Percentiles rank a stretch among this genome's conserved stretches.
phyloP scores from a whole-genome alignment of 306 rosid species.

The Gleditsia sinensis region DNA sequence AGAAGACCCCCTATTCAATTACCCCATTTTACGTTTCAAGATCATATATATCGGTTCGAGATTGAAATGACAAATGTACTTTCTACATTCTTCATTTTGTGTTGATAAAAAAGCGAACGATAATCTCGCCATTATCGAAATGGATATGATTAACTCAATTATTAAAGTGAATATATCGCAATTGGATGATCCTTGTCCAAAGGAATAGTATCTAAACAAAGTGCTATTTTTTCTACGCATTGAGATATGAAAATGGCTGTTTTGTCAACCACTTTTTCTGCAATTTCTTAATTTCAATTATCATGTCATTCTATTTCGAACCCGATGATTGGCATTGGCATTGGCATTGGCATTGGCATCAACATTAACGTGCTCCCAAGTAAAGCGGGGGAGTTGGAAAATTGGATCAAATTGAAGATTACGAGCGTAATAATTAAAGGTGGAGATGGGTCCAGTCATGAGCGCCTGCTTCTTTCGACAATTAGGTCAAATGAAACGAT shows the following conservation, averaged over 20 bases:
- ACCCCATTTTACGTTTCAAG: too few relatives aligned
- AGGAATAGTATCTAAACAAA: background rate
- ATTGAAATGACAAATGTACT: background rate
- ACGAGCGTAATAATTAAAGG: background rate
- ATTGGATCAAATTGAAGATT: background rate
- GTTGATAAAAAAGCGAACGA: background rate
- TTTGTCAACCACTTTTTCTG: conserved; percentile 29
- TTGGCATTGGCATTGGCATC: background rate
- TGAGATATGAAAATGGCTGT: conserved; percentile 1
- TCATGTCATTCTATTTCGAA: too few relatives aligned
- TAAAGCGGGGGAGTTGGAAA: background rate
- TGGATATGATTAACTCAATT: background rate
- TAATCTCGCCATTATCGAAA: conserved; percentile 15
- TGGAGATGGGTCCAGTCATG: conserved; percentile 1
- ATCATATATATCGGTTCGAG: background rate
- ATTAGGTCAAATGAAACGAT: background rate
- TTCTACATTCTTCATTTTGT: background rate
- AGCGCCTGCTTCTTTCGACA: too few relatives aligned
- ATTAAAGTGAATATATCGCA: background rate
- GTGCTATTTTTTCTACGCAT: conserved; percentile 23
- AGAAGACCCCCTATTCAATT: too few relatives aligned
- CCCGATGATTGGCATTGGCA: background rate
- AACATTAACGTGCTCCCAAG: background rate
- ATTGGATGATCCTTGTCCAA: background rate
- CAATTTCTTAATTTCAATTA: too few relatives aligned